Conservation (phyloP, 352 stramenopile genomes). For the Phytophthora aleatoria region DNA sequence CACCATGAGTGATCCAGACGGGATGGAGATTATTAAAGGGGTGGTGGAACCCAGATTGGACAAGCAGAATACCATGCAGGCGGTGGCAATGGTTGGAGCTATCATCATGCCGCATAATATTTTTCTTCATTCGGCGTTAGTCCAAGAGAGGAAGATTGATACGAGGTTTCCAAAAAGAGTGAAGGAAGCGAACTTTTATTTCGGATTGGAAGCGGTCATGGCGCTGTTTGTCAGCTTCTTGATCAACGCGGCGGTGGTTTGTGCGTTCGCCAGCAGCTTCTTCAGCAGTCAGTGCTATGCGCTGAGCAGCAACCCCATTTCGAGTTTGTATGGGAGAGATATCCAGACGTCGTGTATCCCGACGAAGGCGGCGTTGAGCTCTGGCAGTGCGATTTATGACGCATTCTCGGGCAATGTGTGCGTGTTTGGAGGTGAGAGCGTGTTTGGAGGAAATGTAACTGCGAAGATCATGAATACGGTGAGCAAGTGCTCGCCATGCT, state of each 20-base stretch:
- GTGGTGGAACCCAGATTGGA: conserved; percentile 31
- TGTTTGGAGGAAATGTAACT: conserved; percentile 14
- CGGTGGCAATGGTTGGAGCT: conserved; percentile 92
- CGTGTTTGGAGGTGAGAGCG: conserved; percentile 27
- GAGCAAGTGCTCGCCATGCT: conserved; percentile 48
- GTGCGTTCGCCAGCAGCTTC: conserved; percentile 94
- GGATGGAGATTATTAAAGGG: conserved; percentile 48
- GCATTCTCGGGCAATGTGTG: conserved; percentile 57
- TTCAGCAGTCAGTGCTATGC: conserved; percentile 68
- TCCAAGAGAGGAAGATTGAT: conserved; percentile 64
- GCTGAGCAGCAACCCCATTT: conserved; percentile 57
- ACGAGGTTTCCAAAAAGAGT: conserved; percentile 60
- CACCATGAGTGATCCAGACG: background rate
- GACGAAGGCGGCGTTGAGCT: conserved; percentile 48
- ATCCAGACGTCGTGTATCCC: conserved; percentile 76
- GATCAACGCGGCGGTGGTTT: conserved; percentile 93
- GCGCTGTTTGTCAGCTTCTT: conserved; percentile 94
- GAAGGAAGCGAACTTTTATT: conserved; percentile 92
- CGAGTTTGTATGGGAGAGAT: conserved; percentile 49
- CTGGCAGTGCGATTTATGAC: conserved; percentile 66
- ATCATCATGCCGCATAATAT: conserved; percentile 98
- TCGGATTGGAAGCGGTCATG: conserved; percentile 91
- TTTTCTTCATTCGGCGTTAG: conserved; percentile 93
- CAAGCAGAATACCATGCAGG: conserved; percentile 44
- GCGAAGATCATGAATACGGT: conserved; percentile 6